Base-by-base conservation (phyloP, 805 yeast genomes). In the Teunomyces tritomae region DNA sequence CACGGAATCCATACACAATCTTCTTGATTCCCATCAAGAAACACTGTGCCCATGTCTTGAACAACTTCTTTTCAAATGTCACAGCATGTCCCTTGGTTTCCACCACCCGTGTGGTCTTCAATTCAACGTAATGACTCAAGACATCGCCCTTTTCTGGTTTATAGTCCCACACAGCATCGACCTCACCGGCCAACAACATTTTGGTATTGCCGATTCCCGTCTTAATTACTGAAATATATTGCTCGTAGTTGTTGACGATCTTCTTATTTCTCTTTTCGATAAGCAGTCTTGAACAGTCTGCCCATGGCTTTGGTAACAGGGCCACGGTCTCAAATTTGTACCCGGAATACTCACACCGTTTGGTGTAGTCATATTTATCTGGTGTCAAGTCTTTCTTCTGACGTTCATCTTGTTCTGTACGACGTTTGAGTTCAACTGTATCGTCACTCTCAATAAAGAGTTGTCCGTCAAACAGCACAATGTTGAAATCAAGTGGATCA, bases 31-130 rank as follows among this genome's bases (percentile, higher is more conserved):
- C 99, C 39, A 89, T 74, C 17, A 94, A 71, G 64, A 90, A 94
- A 52, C 96, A 86, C 69, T 90, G 98, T 2, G 96, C 89, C 99
- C 99, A 94, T 0, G 95, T 78, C 51, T 74, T 79, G 62, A 85
- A 80, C 39, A 94, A 69, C 65, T 89, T 90, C 46, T 75, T 77
- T 61, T 92, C 97, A 61, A 92, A 89, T 14, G 62, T 75, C 33
- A 73, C 73, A 11, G 85, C 82, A 33, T 84, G 84, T 11, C 76
- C 73, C 4, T 82, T 80, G 14, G 78, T 72, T 17, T 70, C 73
- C 0, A 92, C 74, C 5, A 76, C 70, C 39, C 77, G 71, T 2
- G 85, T 69, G 1, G 96, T 88, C 60, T 91, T 92, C 53, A 94
- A 71, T 64, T 94, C 97, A 6, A 85, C 84, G 62, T 94, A 94